Conservation (phyloP, 164 flowering plant species). For the Piper betle region DNA sequence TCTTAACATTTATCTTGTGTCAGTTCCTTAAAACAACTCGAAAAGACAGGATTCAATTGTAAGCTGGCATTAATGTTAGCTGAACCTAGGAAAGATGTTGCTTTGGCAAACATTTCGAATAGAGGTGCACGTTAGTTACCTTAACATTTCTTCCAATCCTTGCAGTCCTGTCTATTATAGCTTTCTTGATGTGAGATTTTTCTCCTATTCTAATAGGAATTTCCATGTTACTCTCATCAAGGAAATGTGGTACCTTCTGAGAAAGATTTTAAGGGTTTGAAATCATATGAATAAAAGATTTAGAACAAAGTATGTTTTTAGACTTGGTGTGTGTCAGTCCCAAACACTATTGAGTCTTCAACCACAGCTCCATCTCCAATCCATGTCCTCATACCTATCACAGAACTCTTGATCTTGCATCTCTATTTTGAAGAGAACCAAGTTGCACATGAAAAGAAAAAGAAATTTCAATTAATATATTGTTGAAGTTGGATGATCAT, state of each 20-base stretch:
- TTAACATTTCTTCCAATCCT: slow-evolving; percentile 64
- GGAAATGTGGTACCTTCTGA: slow-evolving; percentile 2
- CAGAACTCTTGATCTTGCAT: slow-evolving; percentile 57
- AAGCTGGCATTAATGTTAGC: too few relatives aligned
- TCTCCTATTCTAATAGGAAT: slow-evolving; percentile 70
- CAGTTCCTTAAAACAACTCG: too few relatives aligned
- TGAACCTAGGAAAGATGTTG: too few relatives aligned
- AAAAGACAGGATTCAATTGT: too few relatives aligned
- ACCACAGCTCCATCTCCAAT: slow-evolving; percentile 43
- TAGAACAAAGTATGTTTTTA: background rate
- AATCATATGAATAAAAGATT: too few relatives aligned
- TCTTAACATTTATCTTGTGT: too few relatives aligned
- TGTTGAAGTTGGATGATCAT: too few relatives aligned
- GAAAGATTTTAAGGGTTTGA: too few relatives aligned
- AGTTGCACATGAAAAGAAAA: background rate
- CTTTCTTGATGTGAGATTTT: slow-evolving; percentile 45
- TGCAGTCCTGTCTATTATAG: slow-evolving; percentile 73
- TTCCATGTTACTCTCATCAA: slow-evolving; percentile 4
- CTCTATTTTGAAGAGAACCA: slow-evolving; percentile 28
- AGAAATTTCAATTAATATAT: too few relatives aligned
- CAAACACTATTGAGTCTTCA: slow-evolving; percentile 74
- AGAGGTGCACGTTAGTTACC: slow-evolving; percentile 25
- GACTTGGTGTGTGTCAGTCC: slow-evolving; percentile 48
- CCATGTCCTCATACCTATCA: slow-evolving; percentile 54
- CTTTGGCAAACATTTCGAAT: too few relatives aligned